Evolutionary conservation across 106 monocot species (phyloP), one percentile per base, ranked within the genome.

Genomic region (Alisma plantagoaquatica): DNA sequence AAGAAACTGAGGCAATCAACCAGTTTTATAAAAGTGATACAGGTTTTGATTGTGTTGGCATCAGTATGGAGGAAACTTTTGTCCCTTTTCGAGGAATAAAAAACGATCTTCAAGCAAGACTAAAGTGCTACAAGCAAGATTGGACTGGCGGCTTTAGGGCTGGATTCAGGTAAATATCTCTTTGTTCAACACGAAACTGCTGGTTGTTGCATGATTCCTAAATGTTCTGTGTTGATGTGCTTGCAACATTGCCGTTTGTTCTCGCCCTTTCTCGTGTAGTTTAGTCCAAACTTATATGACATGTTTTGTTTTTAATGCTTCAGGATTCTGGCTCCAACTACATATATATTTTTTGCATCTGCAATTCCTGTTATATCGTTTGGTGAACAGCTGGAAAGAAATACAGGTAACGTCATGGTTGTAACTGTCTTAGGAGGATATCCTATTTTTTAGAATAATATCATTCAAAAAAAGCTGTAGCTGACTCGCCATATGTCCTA

Each of bases 321-420:
- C 51, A 64, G 67, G 45, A 64, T 62, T 6, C 41, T 62, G 33
- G 77, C 77, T 49, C 75, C 71, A 0, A 72, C 61, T 15, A 64
- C 90, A 10, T 91, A 91, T 47, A 91, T 91, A 33, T 91, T 91
- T 56, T 91, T 91, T 20, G 90, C 90, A 22, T 91, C 90, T 3
- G 90, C 90, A 27, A 80, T 91, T 21, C 90, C 90, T 0, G 90
- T 91, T n/a, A 83, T 91, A 31, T 80, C 90, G 28, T 91, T 91
- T 55, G 90, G 90, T 10, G 90, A 91, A 41, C 90, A 91, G 23
- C 54, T 91, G 51, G 80, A 80, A 49, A 74, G 90, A 61, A 70
- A 67, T 28, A 91, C 90, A 42, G 90, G 90, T 91, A 38, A 7
- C 14, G 14, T 7, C 35, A 38, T 51, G 23, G 20, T 3, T 24